phyloP scores from a whole-genome alignment of 345 rosid genomes.

The Acer campestre region DNA sequence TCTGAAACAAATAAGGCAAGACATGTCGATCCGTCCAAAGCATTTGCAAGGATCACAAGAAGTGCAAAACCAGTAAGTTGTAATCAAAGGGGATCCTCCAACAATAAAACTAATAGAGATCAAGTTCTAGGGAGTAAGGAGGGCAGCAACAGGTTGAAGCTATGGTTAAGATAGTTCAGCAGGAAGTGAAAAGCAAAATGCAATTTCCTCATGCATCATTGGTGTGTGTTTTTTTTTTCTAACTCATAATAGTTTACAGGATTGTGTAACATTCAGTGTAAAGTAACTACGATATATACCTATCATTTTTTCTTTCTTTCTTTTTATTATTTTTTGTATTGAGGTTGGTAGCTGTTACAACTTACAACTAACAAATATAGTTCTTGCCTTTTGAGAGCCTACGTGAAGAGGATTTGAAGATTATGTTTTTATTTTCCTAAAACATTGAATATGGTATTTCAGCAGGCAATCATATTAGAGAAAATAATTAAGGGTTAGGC shows the following conservation, averaged over 20 bases:
- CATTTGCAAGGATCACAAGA: conserved; percentile 36
- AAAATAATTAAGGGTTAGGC: no score
- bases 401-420: no score
- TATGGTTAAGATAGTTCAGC: conserved; percentile 31
- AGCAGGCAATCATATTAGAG: no score
- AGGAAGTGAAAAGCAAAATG: not conserved
- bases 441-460: no score
- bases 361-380: no score
- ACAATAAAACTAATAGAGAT: conserved; percentile 24
- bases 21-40: conserved; percentile 32
- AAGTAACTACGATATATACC: not conserved
- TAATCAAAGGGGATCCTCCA: conserved; percentile 18
- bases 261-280: not conserved
- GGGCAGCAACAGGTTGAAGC: conserved; percentile 24
- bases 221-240: not conserved
- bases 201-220: not conserved
- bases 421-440: no score
- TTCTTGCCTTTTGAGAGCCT: no score
- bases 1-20: conserved; percentile 26
- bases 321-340: not conserved
- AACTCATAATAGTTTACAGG: not conserved
- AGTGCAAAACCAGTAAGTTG: conserved; percentile 20
- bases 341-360: no score
- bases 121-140: conserved; percentile 22
- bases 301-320: not conserved